Evolutionary conservation across 768 basidiomycete genomes (phyloP).

Genomic region (Rhizopogon vesiculosus): DNA sequence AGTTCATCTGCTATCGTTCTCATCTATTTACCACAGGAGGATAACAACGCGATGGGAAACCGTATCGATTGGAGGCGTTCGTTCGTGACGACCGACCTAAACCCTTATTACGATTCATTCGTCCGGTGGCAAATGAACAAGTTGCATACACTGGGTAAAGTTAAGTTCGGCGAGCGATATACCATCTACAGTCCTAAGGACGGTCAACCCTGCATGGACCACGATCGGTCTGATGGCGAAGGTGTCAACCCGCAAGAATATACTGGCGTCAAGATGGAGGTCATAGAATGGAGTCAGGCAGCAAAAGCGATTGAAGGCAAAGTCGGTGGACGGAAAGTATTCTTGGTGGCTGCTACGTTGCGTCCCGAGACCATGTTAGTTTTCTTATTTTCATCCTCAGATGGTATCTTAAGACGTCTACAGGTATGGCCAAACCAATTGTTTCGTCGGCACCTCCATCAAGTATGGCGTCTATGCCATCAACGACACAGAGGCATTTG

Average conservation of each 20-base stretch:
- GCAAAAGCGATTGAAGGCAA: constrained; percentile 65
- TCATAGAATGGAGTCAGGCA: constrained; percentile 73
- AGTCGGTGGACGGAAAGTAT: constrained; percentile 77
- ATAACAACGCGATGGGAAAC: constrained; percentile 86
- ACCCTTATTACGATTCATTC: constrained; percentile 96
- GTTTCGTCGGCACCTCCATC: constrained; percentile 87
- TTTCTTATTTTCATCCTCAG: neutral
- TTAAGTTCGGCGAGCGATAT: constrained; percentile 98
- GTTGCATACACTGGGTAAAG: constrained; percentile 78
- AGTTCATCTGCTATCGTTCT: neutral
- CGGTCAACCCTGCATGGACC: constrained; percentile 99
- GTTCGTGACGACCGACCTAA: constrained; percentile 92
- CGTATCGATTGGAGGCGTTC: constrained; percentile 96
- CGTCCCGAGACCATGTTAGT: constrained; percentile 94
- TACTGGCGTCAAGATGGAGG: constrained; percentile 91
- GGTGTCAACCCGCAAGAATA: constrained; percentile 95
- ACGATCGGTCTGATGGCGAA: constrained; percentile 94
- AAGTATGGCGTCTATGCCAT: constrained; percentile 92
- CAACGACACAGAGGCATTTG: constrained; percentile 81
- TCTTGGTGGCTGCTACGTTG: constrained; percentile 92
- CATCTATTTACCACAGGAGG: constrained; percentile 33
- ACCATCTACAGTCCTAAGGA: constrained; percentile 99
- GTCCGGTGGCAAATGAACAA: constrained; percentile 99
- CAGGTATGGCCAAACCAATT: constrained; percentile 98
- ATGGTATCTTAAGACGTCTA: constrained; percentile 1